Percentiles rank a stretch among this genome's conserved stretches.
phyloP scores from a whole-genome alignment of 2,329 filamentous ascomycete genomes.

The Alternaria triticimaculans region DNA sequence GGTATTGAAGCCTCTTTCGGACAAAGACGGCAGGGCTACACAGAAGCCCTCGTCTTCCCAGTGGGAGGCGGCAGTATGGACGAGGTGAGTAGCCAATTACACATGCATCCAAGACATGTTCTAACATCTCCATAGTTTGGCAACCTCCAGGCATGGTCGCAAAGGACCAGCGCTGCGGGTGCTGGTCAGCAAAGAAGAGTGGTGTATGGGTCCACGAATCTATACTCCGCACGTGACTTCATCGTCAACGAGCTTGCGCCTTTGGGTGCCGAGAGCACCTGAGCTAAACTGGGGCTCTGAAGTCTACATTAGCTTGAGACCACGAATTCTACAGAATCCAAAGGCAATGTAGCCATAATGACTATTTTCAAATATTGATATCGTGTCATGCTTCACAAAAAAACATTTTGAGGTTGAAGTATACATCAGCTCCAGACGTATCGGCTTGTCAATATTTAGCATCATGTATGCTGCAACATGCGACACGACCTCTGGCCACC shows the following conservation, averaged over 20 bases:
- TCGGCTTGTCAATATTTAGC: not conserved
- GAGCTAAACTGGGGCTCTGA: not conserved
- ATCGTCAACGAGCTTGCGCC: slow-evolving; percentile 62
- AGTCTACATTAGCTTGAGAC: not conserved
- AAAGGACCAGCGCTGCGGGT: slow-evolving; percentile 68
- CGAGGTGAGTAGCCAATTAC: slow-evolving; percentile 73
- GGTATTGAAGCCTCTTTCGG: slow-evolving; percentile 87
- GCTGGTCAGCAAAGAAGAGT: slow-evolving; percentile 75
- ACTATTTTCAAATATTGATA: not conserved
- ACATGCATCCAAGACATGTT: not conserved
- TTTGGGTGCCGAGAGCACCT: slow-evolving; percentile 60
- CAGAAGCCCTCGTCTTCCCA: slow-evolving; percentile 90
- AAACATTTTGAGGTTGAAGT: not conserved
- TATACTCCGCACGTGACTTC: slow-evolving; percentile 69
- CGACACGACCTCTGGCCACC: not conserved
- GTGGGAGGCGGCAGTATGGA: slow-evolving; percentile 96
- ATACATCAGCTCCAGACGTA: not conserved
- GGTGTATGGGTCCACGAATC: slow-evolving; percentile 90
- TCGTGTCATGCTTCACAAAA: not conserved
- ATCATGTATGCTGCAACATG: not conserved
- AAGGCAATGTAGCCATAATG: not conserved
- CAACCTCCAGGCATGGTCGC: slow-evolving; percentile 95
- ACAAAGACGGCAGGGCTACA: slow-evolving; percentile 86
- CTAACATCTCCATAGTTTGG: not conserved
- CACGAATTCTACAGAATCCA: too few relatives aligned